Base-by-base conservation (phyloP, 176 grass and related monocot genomes). In the Juncus inflexus region DNA sequence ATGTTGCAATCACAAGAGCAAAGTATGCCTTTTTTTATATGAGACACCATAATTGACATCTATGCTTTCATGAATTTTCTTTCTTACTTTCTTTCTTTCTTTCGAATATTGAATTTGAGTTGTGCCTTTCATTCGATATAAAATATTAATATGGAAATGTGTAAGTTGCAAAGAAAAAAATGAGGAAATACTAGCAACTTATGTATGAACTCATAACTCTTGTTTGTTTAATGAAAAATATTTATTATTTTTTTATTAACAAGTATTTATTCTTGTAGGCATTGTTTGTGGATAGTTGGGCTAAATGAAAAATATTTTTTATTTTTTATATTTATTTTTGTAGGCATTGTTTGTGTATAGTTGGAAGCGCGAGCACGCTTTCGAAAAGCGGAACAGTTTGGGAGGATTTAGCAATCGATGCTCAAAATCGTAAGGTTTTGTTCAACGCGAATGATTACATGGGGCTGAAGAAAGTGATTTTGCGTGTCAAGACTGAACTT, bases 1-100 rank as follows among this genome's bases (percentile, higher is more conserved):
- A 87, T 74, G 91, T 90, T 80, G 80, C 87, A 45, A 66, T 90
- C 67, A 96, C 91, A 50, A 96, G 91, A 78, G 91, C 87, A 67
- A 90, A 81, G 86, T 96, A 63, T 41, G 7, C n/a, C n/a, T n/a
- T n/a, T n/a, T n/a, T n/a, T n/a, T n/a, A n/a, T n/a, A n/a, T n/a
- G n/a, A n/a, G n/a, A n/a, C n/a, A n/a, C n/a, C n/a, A n/a, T n/a
- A n/a, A n/a, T n/a, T n/a, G n/a, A n/a, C n/a, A n/a, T n/a, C n/a
- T n/a, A n/a, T n/a, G n/a, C n/a, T n/a, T n/a, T n/a, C n/a, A n/a
- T n/a, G n/a, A n/a, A n/a, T n/a, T n/a, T n/a, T n/a, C n/a, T n/a
- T n/a, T n/a, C n/a, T n/a, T n/a, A n/a, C n/a, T n/a, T n/a, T n/a
- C n/a, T n/a, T n/a, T n/a, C n/a, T n/a, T n/a, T n/a, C n/a, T n/a